Base-by-base conservation (phyloP, 2,329 filamentous ascomycete species). In the Neofusicoccum parvum region DNA sequence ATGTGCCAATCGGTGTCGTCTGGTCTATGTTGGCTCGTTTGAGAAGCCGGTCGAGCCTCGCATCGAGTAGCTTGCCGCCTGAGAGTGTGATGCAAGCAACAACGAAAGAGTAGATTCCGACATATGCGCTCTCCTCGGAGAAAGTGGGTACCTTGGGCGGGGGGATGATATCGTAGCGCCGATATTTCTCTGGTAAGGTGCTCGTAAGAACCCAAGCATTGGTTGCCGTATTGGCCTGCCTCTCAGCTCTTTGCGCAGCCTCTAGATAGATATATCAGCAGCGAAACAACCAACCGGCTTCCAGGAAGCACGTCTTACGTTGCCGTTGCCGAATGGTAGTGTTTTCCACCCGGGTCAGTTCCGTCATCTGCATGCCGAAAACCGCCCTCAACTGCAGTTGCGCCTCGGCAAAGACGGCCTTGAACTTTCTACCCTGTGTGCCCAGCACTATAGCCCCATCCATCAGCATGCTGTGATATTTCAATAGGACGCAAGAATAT, bases 311-410 rank as follows among this genome's bases (percentile, higher is more conserved):
- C 11, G 63, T 73, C 80, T 67, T 79, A 89, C 90, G 91, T 83
- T 91, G 89, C 71, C 92, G 87, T 74, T 96, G 91, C 66, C 88
- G 88, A 39, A 97, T 79, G 0, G 92, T 92, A 56, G 91, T 85
- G 77, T 93, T 96, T 73, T 97, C 94, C 72, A 86, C 87, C 1
- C 86, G 82, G 0, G 95, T 93, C 58, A 98, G 82, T 78, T 97
- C 94, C 3, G 87, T 84, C 83, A 99, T 86, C 75, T 94, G 86
- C 93, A 98, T 97, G n/a, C 95, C 95, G 78, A 97, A 98, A 1
- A 89, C 85, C 1, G 80, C 80, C 54, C 84, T 82, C 43, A 99
- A 81, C 69, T 91, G 86, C 39, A 81, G 78, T 76, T 99, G 94
- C 48, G 94, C 92, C 46, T 86, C 82, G 0, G 86, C 86, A 72